phyloP scores from a whole-genome alignment of 805 yeast genomes.

The Hanseniaspora jakobsenii region DNA sequence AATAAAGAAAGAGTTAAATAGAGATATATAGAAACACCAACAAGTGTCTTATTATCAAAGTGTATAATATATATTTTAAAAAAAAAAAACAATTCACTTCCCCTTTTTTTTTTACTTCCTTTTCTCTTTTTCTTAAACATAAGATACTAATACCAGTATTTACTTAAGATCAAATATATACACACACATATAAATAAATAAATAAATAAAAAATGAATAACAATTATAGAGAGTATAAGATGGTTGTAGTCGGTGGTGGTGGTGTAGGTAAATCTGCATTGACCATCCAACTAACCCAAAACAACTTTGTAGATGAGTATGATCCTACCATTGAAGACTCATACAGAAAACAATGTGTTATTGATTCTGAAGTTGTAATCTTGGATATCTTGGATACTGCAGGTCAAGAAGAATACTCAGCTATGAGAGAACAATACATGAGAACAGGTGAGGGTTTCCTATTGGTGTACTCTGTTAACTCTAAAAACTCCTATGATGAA shows the following conservation, averaged over 20 bases:
- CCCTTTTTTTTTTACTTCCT: too few species aligned
- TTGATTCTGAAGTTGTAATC: conserved; percentile 66
- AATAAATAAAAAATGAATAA: conserved; percentile 15
- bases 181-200: too few species aligned
- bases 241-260: conserved; percentile 97
- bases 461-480: conserved; percentile 78
- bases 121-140: too few species aligned
- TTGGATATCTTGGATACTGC: conserved; percentile 93
- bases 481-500: conserved; percentile 75
- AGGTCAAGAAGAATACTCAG: conserved; percentile 93
- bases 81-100: too few species aligned
- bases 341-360: conserved; percentile 73
- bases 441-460: conserved; percentile 91
- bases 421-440: conserved; percentile 91
- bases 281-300: conserved; percentile 87
- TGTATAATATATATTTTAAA: too few species aligned
- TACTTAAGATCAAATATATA: too few species aligned
- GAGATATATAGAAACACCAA: too few species aligned
- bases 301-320: conserved; percentile 92
- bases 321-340: conserved; percentile 96
- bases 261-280: conserved; percentile 97
- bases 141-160: too few species aligned
- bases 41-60: too few species aligned
- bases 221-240: conserved; percentile 62
- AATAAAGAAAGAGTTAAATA: too few species aligned